phyloP scores from a whole-genome alignment of 345 rosid genomes.

The Aquilaria yunnanensis region DNA sequence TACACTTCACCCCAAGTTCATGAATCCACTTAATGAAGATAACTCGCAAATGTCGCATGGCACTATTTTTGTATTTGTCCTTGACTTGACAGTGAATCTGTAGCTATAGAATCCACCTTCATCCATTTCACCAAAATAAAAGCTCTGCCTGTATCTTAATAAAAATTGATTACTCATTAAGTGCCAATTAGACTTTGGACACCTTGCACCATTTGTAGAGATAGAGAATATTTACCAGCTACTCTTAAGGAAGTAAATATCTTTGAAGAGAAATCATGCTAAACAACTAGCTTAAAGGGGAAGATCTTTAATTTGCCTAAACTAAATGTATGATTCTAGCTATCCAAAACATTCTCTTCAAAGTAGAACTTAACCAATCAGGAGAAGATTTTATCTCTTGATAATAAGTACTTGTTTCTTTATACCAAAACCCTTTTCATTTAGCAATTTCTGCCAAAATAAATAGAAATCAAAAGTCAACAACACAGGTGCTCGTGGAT shows the following conservation, averaged over 20 bases:
- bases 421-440: conserved; percentile 40
- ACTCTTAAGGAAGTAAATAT: background rate
- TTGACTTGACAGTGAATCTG: conserved; percentile 26
- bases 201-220: background rate
- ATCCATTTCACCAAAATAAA: conserved; percentile 52
- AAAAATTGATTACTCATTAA: background rate
- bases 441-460: conserved; percentile 46
- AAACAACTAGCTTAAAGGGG: background rate
- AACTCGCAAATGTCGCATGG: conserved; percentile 34
- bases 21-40: conserved; percentile 28
- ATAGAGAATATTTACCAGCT: background rate
- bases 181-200: background rate
- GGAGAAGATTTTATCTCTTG: conserved; percentile 21
- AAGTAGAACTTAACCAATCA: conserved; percentile 27
- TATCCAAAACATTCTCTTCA: conserved; percentile 46
- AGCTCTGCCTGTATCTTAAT: conserved; percentile 66
- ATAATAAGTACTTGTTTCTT: conserved; percentile 33
- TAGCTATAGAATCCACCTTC: conserved; percentile 40
- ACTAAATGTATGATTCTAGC: conserved; percentile 63
- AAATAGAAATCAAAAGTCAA: background rate
- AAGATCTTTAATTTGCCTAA: conserved; percentile 40
- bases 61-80: conserved; percentile 12
- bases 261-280: conserved; percentile 1
- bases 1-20: conserved; percentile 25
- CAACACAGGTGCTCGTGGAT: background rate